A percentile compares a stretch with the other conserved stretches of the same genome.
These are phyloP conservation scores for Olyra latifolia DNA, from an alignment of 176 grass and related monocot species.

Conservation along the genomic window DNA sequence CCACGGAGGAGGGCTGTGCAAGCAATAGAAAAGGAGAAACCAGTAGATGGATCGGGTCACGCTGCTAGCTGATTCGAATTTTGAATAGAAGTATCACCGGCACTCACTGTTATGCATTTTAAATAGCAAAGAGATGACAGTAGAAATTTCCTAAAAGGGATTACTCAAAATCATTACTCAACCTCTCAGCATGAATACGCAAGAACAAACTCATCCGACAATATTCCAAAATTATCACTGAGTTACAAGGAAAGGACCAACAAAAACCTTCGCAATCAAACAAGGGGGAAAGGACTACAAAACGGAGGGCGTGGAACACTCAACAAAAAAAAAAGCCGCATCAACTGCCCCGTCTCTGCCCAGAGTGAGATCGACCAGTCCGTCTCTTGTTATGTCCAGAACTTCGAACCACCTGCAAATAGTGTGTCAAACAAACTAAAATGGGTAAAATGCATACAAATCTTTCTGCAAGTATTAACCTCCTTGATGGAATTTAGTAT, in stretches of 20 bases:
- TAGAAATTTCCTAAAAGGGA: background rate
- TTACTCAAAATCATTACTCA: background rate
- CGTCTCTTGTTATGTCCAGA: conserved; percentile 29
- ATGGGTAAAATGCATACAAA: background rate
- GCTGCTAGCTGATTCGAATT: no score
- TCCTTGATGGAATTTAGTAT: conserved; percentile 58
- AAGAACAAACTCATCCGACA: background rate
- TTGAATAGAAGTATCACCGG: no score
- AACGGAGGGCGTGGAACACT: conserved; percentile 2
- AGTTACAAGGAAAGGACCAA: background rate
- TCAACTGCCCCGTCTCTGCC: conserved; percentile 28
- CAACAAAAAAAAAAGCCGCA: conserved; percentile 2
- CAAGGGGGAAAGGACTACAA: background rate
- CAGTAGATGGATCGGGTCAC: no score
- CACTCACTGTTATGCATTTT: no score
- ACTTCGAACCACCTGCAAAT: conserved; percentile 27
- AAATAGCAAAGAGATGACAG: no score
- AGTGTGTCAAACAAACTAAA: background rate
- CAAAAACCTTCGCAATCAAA: background rate
- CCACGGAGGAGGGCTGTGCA: no score
- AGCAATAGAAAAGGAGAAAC: no score
- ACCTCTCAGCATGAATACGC: background rate
- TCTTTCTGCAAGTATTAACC: conserved; percentile 29
- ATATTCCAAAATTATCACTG: conserved; percentile 3
- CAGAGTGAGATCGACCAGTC: conserved; percentile 10